These are phyloP conservation scores for Melaleuca alternifolia DNA, from an alignment of 345 rosid species.

Conservation along the genomic window DNA sequence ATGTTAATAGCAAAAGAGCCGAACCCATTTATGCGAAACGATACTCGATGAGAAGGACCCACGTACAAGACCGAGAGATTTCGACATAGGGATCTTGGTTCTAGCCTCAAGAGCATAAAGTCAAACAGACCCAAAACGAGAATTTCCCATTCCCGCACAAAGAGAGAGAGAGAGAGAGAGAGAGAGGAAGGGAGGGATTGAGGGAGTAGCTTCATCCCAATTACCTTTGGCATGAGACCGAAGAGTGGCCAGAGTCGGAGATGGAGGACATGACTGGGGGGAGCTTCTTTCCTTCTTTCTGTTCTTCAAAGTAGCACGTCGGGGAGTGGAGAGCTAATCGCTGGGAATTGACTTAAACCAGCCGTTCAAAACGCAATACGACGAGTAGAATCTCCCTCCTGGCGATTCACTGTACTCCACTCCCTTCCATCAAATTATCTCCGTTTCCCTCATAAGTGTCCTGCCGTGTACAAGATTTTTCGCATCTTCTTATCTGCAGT, in stretches of 20 bases:
- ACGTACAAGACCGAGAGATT: neutral
- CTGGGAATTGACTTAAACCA: neutral
- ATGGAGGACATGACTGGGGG: neutral
- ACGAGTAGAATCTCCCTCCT: neutral
- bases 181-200: neutral
- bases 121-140: neutral
- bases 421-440: neutral
- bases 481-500: accelerated
- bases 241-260: neutral
- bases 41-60: neutral
- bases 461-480: accelerated
- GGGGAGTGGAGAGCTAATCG: neutral
- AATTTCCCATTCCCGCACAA: neutral
- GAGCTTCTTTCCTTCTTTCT: neutral
- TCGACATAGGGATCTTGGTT: neutral
- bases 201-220: neutral
- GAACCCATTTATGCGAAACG: neutral
- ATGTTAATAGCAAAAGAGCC: neutral
- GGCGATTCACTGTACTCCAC: neutral
- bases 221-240: neutral
- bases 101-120: neutral
- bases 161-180: neutral
- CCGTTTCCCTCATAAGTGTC: neutral
- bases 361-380: neutral
- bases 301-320: neutral